phyloP scores from a whole-genome alignment of 306 rosid species.

The Senna siamea region DNA sequence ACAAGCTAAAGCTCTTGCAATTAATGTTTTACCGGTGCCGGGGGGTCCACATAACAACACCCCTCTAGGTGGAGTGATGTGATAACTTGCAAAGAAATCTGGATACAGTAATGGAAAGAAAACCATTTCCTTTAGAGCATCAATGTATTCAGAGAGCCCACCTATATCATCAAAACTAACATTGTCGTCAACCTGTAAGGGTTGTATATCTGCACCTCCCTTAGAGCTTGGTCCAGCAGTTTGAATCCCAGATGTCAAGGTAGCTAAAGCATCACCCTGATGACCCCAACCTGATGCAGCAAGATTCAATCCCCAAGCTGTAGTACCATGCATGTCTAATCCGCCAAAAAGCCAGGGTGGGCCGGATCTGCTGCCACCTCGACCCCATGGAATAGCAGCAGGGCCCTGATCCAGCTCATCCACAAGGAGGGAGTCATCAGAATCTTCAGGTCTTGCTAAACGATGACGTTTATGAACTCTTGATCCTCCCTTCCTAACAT shows the following conservation, averaged over 20 bases:
- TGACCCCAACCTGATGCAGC: slow-evolving; percentile 99
- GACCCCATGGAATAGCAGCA: slow-evolving; percentile 91
- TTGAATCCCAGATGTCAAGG: slow-evolving; percentile 91
- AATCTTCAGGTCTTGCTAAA: slow-evolving; percentile 79
- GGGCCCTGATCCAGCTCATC: slow-evolving; percentile 98
- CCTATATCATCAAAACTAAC: slow-evolving; percentile 96
- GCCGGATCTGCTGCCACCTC: slow-evolving; percentile 88
- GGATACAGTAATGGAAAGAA: slow-evolving; percentile 96
- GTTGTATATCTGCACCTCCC: slow-evolving; percentile 99
- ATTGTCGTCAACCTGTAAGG: slow-evolving; percentile 94
- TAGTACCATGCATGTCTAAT: slow-evolving; percentile 82
- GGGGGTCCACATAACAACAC: slow-evolving; percentile 98
- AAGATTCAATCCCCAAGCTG: slow-evolving; percentile 88
- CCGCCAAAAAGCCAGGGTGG: slow-evolving; percentile 98
- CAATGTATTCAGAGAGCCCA: slow-evolving; percentile 87
- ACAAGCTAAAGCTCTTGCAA: slow-evolving; percentile 96
- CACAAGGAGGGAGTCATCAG: slow-evolving; percentile 97
- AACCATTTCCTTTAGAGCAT: slow-evolving; percentile 97
- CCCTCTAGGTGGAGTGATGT: slow-evolving; percentile 98
- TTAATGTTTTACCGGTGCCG: slow-evolving; percentile 95
- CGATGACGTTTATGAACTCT: slow-evolving; percentile 94
- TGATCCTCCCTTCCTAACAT: slow-evolving; percentile 90
- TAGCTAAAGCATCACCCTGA: slow-evolving; percentile 85
- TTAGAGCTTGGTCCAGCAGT: slow-evolving; percentile 99
- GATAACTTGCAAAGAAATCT: slow-evolving; percentile 94